phyloP scores from a whole-genome alignment of 2,329 filamentous ascomycete genomes.

The Byssochlamys sp. region DNA sequence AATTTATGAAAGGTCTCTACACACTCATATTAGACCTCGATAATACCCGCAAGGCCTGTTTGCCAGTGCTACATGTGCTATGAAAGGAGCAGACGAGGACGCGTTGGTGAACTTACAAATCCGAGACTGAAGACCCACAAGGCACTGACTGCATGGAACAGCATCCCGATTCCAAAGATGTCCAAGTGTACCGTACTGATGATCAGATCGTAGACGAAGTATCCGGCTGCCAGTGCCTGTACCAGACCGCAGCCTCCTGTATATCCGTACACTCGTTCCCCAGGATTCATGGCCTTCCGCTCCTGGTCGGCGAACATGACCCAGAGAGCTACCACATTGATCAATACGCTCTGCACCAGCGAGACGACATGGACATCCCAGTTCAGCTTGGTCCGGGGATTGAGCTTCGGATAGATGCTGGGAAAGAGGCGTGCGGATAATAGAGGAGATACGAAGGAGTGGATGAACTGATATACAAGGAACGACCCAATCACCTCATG shows the following conservation, averaged over 20 bases:
- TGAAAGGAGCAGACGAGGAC: background rate
- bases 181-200: slow-evolving; percentile 47
- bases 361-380: slow-evolving; percentile 60
- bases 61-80: background rate
- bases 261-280: slow-evolving; percentile 52
- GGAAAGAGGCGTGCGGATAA: slow-evolving; percentile 48
- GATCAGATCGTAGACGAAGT: slow-evolving; percentile 56
- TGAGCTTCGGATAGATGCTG: slow-evolving; percentile 45
- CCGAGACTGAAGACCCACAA: slow-evolving; percentile 53
- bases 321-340: slow-evolving; percentile 49
- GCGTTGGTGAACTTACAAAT: slow-evolving; percentile 45
- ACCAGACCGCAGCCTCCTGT: slow-evolving; percentile 50
- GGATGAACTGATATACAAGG: slow-evolving; percentile 47
- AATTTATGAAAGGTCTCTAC: slow-evolving; percentile 57
- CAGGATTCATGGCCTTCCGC: slow-evolving; percentile 43
- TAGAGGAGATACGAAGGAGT: slow-evolving; percentile 45
- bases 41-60: background rate
- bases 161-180: slow-evolving; percentile 53
- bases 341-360: slow-evolving; percentile 49
- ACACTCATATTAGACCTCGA: background rate
- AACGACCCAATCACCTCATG: slow-evolving; percentile 53
- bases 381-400: slow-evolving; percentile 49
- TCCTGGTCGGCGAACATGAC: slow-evolving; percentile 50
- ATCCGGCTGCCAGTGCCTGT: slow-evolving; percentile 52
- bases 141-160: slow-evolving; percentile 53